Percentiles rank a stretch among this genome's conserved stretches.
phyloP scores from a whole-genome alignment of 495 filamentous ascomycete genomes.

The Aspergillus homomorphus region DNA sequence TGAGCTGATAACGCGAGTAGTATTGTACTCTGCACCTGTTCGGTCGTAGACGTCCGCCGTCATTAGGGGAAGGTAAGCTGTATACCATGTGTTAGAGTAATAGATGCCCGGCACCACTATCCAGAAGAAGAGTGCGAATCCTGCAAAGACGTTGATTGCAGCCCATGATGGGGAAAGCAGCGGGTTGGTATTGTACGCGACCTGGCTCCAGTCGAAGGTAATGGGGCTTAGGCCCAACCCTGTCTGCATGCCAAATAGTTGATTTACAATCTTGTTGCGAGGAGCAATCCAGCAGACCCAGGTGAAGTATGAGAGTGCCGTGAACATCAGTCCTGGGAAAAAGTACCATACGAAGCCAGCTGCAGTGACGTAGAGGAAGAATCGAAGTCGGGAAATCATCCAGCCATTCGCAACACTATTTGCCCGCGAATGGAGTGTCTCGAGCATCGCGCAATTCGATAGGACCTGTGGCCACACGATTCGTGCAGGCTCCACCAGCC shows the following conservation, averaged over 20 bases:
- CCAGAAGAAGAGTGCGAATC: slow-evolving; percentile 35
- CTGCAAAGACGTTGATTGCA: slow-evolving; percentile 56
- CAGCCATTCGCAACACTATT: slow-evolving; percentile 52
- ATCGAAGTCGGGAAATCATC: slow-evolving; percentile 57
- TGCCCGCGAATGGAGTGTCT: slow-evolving; percentile 33
- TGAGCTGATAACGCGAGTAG: slow-evolving; percentile 65
- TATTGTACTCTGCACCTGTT: slow-evolving; percentile 73
- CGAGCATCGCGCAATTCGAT: slow-evolving; percentile 39
- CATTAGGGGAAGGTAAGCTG: slow-evolving; percentile 39
- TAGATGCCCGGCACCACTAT: slow-evolving; percentile 34
- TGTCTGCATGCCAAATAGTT: slow-evolving; percentile 74
- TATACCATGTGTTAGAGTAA: slow-evolving; percentile 40
- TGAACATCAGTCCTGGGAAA: slow-evolving; percentile 73
- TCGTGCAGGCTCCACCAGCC: slow-evolving; percentile 58
- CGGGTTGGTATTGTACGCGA: slow-evolving; percentile 39
- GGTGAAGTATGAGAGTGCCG: slow-evolving; percentile 81
- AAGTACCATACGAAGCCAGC: slow-evolving; percentile 69
- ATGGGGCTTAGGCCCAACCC: slow-evolving; percentile 78
- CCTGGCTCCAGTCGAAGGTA: slow-evolving; percentile 73
- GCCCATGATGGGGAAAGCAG: slow-evolving; percentile 38
- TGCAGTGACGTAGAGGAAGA: slow-evolving; percentile 53
- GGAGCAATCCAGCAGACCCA: slow-evolving; percentile 84
- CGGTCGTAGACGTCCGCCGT: slow-evolving; percentile 69
- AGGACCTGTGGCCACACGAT: slow-evolving; percentile 39
- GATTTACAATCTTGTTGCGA: slow-evolving; percentile 71